Evolutionary conservation across 1,284 basidiomycete species (phyloP).

Genomic region (Apiotrichum gracile): DNA sequence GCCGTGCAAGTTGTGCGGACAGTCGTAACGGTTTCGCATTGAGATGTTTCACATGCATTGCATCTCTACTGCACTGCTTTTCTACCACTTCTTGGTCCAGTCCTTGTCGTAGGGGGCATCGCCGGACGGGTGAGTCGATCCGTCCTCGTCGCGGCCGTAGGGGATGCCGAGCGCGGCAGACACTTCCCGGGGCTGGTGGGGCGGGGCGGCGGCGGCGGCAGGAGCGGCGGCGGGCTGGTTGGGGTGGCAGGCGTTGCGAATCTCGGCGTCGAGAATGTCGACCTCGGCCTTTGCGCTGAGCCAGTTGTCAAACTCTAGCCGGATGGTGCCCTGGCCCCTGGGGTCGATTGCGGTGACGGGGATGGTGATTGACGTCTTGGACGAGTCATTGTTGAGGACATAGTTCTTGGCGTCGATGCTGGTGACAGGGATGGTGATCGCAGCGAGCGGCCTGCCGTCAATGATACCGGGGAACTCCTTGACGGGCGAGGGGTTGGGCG

Average conservation of each 20-base stretch:
- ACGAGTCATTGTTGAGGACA: background rate
- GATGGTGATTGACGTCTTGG: background rate
- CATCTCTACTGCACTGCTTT: too few relatives aligned
- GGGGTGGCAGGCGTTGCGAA: too few relatives aligned
- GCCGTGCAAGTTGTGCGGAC: too few relatives aligned
- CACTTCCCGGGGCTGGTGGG: too few relatives aligned
- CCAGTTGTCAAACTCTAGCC: conserved; percentile 7
- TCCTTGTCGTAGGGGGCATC: background rate
- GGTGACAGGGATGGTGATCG: conserved; percentile 1
- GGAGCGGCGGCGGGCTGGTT: too few relatives aligned
- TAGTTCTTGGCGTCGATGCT: conserved; percentile 1
- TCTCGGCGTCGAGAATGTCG: conserved; percentile 5
- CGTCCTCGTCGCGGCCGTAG: conserved; percentile 3
- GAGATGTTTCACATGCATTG: too few relatives aligned
- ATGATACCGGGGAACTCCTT: conserved; percentile 4
- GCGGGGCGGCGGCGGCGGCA: too few relatives aligned
- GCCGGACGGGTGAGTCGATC: conserved; percentile 4
- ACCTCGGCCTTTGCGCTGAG: background rate
- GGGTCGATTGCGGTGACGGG: background rate
- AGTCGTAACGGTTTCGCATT: too few relatives aligned
- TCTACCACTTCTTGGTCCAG: background rate
- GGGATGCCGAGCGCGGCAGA: background rate
- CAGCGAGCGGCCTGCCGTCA: conserved; percentile 7
- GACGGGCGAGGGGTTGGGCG: background rate
- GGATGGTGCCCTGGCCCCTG: background rate